Evolutionary conservation across 208 protist genomes (phyloP).

Genomic region (Endotrypanum monterogeii): DNA sequence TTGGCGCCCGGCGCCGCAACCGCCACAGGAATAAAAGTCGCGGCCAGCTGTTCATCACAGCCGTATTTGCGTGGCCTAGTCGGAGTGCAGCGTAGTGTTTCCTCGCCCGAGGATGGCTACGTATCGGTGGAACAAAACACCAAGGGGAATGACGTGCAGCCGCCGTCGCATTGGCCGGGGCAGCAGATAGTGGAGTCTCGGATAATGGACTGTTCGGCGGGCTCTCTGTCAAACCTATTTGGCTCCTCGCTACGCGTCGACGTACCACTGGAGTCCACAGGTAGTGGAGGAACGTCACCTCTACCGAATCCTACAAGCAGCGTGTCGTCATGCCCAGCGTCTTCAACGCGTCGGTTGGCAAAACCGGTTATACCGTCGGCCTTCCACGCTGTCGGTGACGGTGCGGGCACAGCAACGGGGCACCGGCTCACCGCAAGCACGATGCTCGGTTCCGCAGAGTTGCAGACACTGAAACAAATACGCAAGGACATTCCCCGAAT

Average conservation of each 20-base stretch:
- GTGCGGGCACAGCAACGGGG: not conserved
- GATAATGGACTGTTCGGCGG: not conserved
- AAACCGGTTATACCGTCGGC: not conserved
- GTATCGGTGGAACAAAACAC: constrained; percentile 1
- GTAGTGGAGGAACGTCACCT: not conserved
- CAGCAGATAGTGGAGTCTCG: not conserved
- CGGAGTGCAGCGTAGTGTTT: constrained; percentile 3
- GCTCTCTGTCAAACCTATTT: not conserved
- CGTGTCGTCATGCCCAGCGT: not conserved
- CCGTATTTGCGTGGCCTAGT: not conserved
- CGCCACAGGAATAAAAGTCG: not conserved
- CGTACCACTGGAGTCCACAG: not conserved
- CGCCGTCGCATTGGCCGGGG: not conserved
- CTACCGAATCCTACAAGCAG: no score
- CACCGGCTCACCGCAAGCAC: constrained; percentile 36
- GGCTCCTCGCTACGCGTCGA: not conserved
- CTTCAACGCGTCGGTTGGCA: not conserved
- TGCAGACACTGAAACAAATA: constrained; percentile 79
- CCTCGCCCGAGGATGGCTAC: constrained; percentile 8
- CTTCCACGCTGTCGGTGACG: not conserved
- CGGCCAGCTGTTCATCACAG: not conserved
- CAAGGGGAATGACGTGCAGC: not conserved
- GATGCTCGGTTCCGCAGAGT: constrained; percentile 51
- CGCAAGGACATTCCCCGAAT: constrained; percentile 91
- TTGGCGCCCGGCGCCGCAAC: not conserved